These are phyloP conservation scores for Clausena lansium DNA, from an alignment of 345 rosid species.

Conservation along the genomic window DNA sequence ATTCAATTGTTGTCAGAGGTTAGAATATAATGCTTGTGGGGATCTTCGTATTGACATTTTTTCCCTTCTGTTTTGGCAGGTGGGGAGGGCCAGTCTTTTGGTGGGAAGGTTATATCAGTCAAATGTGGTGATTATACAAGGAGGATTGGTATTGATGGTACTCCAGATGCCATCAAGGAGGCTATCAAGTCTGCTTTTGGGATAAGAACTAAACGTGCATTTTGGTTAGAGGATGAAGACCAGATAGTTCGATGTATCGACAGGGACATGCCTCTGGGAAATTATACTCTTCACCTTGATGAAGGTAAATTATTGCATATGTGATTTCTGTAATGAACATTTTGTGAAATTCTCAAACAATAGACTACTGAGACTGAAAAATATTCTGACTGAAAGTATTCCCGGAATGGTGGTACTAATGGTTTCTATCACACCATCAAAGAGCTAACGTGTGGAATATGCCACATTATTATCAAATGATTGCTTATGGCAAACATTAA, in stretches of 20 bases:
- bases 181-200: constrained; percentile 84
- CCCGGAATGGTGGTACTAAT: background rate
- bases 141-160: constrained; percentile 89
- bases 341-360: background rate
- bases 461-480: background rate
- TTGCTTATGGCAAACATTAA: background rate
- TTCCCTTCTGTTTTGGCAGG: constrained; percentile 38
- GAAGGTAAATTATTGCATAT: constrained; percentile 52
- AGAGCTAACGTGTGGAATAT: background rate
- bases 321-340: constrained; percentile 2
- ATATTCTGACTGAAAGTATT: background rate
- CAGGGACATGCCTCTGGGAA: constrained; percentile 94
- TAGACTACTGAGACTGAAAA: background rate
- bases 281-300: constrained; percentile 80
- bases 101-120: constrained; percentile 88
- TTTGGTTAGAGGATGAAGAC: constrained; percentile 98
- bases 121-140: constrained; percentile 88
- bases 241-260: constrained; percentile 81
- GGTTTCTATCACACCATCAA: background rate
- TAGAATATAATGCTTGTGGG: background rate
- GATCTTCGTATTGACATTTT: background rate
- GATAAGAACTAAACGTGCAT: constrained; percentile 82
- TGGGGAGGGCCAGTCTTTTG: constrained; percentile 67
- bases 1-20: constrained; percentile 5
- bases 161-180: constrained; percentile 84